Evolutionary conservation across 495 filamentous ascomycete genomes (phyloP).

Genomic region (Xylaria cubensis): DNA sequence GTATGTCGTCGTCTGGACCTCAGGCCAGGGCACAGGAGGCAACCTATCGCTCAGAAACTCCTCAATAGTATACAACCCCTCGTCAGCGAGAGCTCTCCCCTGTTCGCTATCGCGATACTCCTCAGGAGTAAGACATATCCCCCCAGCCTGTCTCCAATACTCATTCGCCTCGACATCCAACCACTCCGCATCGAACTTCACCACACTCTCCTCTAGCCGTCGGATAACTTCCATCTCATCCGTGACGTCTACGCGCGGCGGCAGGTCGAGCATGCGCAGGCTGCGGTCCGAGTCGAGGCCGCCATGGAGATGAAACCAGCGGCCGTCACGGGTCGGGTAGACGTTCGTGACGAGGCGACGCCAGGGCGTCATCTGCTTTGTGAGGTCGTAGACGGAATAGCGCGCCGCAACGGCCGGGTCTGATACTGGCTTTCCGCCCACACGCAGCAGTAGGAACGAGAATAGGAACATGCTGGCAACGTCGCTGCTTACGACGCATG

Average conservation of each 20-base stretch:
- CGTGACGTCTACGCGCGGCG: conserved; percentile 32
- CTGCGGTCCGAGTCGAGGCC: conserved; percentile 56
- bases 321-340: conserved; percentile 58
- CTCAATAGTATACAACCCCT: conserved; percentile 56
- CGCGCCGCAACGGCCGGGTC: conserved; percentile 31
- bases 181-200: conserved; percentile 44
- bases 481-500: conserved; percentile 42
- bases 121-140: conserved; percentile 55
- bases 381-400: conserved; percentile 36
- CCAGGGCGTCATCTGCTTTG: conserved; percentile 35
- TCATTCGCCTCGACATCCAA: conserved; percentile 55
- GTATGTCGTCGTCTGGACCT: conserved; percentile 44
- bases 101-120: conserved; percentile 57
- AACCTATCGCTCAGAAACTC: conserved; percentile 40
- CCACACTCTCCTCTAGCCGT: conserved; percentile 38
- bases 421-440: conserved; percentile 31
- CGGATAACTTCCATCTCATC: conserved; percentile 41
- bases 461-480: conserved; percentile 42
- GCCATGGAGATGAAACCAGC: conserved; percentile 61
- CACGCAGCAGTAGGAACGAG: conserved; percentile 35
- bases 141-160: conserved; percentile 59
- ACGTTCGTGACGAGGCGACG: conserved; percentile 54
- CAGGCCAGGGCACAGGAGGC: conserved; percentile 42
- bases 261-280: conserved; percentile 52
- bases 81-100: conserved; percentile 56